phyloP scores from a whole-genome alignment of 345 rosid species.

The Aegle marmelos region DNA sequence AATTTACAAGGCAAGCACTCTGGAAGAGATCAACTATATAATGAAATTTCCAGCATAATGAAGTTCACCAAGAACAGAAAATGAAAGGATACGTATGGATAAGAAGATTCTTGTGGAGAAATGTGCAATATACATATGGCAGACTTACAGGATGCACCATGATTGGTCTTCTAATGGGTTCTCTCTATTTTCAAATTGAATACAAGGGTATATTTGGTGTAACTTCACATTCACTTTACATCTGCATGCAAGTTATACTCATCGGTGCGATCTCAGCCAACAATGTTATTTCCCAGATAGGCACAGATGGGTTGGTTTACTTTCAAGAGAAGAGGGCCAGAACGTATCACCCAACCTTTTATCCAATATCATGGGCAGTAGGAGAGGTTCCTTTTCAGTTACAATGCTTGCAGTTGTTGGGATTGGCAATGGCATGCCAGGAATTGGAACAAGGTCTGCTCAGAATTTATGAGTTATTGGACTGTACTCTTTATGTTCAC shows the following conservation, averaged over 20 bases:
- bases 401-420: slow-evolving; percentile 30
- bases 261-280: slow-evolving; percentile 33
- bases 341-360: slow-evolving; percentile 37
- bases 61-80: slow-evolving; percentile 14
- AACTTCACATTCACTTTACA: slow-evolving; percentile 22
- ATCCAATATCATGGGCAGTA: slow-evolving; percentile 37
- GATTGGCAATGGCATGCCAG: slow-evolving; percentile 34
- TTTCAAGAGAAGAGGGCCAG: slow-evolving; percentile 34
- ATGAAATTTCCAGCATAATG: slow-evolving; percentile 12
- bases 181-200: slow-evolving; percentile 27
- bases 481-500: slow-evolving; percentile 29
- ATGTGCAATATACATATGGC: slow-evolving; percentile 27
- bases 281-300: slow-evolving; percentile 30
- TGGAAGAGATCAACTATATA: slow-evolving; percentile 22
- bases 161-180: slow-evolving; percentile 33
- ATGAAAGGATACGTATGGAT: slow-evolving; percentile 3
- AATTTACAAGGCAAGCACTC: slow-evolving; percentile 22
- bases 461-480: slow-evolving; percentile 29
- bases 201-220: slow-evolving; percentile 21
- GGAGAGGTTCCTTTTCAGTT: slow-evolving; percentile 33
- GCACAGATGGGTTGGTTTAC: slow-evolving; percentile 30
- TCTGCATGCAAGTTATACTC: slow-evolving; percentile 35
- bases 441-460: slow-evolving; percentile 25
- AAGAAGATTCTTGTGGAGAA: slow-evolving; percentile 33
- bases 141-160: slow-evolving; percentile 27